Evolutionary conservation across 371 early-diverging fungal genomes (phyloP).

Genomic region (Funneliformis caledonium): DNA sequence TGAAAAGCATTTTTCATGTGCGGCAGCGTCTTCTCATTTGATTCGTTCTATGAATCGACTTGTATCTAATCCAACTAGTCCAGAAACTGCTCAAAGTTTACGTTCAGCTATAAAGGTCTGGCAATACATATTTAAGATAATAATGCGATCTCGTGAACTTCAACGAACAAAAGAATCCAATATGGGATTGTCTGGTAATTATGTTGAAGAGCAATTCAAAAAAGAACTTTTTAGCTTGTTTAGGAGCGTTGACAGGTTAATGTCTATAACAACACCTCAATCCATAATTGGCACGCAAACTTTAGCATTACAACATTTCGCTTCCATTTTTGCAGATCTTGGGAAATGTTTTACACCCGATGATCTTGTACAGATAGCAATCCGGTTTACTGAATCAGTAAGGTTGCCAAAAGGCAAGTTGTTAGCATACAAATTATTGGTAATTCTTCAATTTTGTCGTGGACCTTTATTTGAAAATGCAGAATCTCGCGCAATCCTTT

Average conservation of each 20-base stretch:
- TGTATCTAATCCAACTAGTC: conserved; percentile 52
- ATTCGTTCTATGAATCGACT: conserved; percentile 55
- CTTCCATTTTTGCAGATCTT: conserved; percentile 60
- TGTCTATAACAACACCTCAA: conserved; percentile 59
- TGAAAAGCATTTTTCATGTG: conserved; percentile 55
- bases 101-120: conserved; percentile 73
- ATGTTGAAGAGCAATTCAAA: conserved; percentile 50
- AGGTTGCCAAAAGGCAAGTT: conserved; percentile 60
- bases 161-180: conserved; percentile 50
- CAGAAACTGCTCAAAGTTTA: conserved; percentile 56
- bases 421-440: conserved; percentile 59
- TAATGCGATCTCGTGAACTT: conserved; percentile 54
- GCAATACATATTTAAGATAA: conserved; percentile 68
- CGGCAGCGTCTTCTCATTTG: conserved; percentile 50
- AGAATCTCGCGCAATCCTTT: conserved; percentile 55
- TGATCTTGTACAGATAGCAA: conserved; percentile 57
- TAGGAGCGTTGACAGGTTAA: conserved; percentile 53
- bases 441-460: conserved; percentile 62
- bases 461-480: conserved; percentile 64
- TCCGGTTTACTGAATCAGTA: conserved; percentile 59
- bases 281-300: conserved; percentile 70
- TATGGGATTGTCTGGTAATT: conserved; percentile 44
- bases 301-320: conserved; percentile 69
- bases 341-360: conserved; percentile 54
- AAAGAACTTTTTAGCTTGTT: conserved; percentile 50